These are phyloP conservation scores for Capsicum rhomboideum DNA, from an alignment of 257 asterid genomes.

Conservation along the genomic window DNA sequence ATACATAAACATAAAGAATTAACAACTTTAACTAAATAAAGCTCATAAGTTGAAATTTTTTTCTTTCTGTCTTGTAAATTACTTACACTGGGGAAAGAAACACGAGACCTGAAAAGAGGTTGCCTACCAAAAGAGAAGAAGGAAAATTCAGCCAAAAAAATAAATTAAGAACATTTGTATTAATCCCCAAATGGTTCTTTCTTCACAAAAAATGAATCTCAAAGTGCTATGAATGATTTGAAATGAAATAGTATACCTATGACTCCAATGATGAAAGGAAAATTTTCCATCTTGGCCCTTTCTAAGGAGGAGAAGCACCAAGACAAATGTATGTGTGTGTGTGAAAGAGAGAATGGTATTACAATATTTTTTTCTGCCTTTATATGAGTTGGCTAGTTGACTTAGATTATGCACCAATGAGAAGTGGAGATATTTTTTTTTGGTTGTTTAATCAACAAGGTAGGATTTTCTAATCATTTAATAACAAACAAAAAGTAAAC, in stretches of 20 bases:
- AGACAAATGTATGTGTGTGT: neutral
- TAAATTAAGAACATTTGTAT: neutral
- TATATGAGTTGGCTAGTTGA: neutral
- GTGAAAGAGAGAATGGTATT: neutral
- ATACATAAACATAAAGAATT: neutral
- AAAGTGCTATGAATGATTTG: neutral
- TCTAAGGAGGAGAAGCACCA: neutral
- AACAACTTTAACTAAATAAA: neutral
- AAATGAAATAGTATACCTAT: neutral
- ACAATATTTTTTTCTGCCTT: neutral
- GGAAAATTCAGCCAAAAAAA: neutral
- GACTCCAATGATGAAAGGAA: neutral
- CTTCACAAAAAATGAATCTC: neutral
- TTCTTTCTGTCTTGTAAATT: neutral
- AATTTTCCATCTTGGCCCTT: neutral
- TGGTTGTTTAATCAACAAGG: neutral
- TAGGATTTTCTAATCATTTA: neutral
- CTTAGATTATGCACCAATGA: neutral
- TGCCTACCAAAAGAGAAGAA: slow-evolving; percentile 11
- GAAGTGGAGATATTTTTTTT: neutral
- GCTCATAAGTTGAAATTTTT: neutral
- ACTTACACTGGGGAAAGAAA: slow-evolving; percentile 32
- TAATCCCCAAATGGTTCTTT: neutral
- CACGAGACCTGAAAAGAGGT: slow-evolving; percentile 17
- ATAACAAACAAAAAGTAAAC: no score